These are phyloP conservation scores for Podospora pseudoanserina DNA, from an alignment of 495 filamentous ascomycete genomes.

Conservation along the genomic window DNA sequence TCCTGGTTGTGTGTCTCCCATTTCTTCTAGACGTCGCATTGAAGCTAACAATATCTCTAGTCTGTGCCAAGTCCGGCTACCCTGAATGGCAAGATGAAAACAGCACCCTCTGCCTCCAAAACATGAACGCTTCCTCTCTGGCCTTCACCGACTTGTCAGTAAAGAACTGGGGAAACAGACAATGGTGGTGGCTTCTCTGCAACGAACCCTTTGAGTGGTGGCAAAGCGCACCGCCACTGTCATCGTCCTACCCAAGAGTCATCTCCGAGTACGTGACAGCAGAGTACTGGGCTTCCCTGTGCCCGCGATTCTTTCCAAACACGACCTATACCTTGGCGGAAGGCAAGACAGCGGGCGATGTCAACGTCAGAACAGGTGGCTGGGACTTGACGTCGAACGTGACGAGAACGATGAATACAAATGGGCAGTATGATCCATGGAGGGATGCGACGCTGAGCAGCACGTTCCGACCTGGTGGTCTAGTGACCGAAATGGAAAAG, in stretches of 20 bases:
- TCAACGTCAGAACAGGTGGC: slow-evolving; percentile 60
- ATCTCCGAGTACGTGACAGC: slow-evolving; percentile 56
- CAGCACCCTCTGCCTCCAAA: slow-evolving; percentile 53
- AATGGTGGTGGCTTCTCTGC: slow-evolving; percentile 65
- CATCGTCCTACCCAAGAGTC: slow-evolving; percentile 38
- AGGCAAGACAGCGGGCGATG: slow-evolving; percentile 48
- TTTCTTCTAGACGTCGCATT: neutral
- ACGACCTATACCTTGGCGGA: slow-evolving; percentile 38
- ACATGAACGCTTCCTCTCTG: slow-evolving; percentile 53
- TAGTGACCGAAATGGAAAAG: slow-evolving; percentile 32
- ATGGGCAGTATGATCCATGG: slow-evolving; percentile 52
- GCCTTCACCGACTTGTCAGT: slow-evolving; percentile 54
- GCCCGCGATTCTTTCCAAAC: slow-evolving; percentile 56
- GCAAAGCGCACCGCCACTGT: slow-evolving; percentile 54
- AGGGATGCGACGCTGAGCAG: slow-evolving; percentile 39
- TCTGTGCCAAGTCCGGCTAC: slow-evolving; percentile 25
- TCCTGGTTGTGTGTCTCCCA: slow-evolving; percentile 33
- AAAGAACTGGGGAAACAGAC: slow-evolving; percentile 50
- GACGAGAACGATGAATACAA: slow-evolving; percentile 57
- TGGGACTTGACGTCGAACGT: slow-evolving; percentile 50
- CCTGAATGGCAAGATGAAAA: slow-evolving; percentile 50
- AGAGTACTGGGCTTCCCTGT: slow-evolving; percentile 59
- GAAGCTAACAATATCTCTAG: slow-evolving; percentile 9
- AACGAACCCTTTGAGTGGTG: slow-evolving; percentile 55
- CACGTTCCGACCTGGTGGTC: slow-evolving; percentile 40